Evolutionary conservation across 495 filamentous ascomycete species (phyloP).

Genomic region (Podospora anserina): DNA sequence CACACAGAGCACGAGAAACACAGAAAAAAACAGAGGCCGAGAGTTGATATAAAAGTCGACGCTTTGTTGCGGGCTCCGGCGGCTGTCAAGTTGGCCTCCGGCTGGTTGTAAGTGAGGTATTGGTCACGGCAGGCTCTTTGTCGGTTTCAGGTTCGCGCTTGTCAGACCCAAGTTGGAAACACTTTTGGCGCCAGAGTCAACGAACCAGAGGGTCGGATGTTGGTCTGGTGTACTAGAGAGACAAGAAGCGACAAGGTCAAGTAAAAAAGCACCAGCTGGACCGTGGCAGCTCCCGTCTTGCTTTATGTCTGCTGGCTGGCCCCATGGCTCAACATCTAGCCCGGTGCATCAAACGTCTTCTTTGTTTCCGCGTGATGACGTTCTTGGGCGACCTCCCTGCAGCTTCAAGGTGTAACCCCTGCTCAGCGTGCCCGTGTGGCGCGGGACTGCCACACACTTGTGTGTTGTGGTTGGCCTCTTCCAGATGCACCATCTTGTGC

Average conservation of each 20-base stretch:
- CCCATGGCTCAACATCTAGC: slow-evolving; percentile 16
- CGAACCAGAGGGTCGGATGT: slow-evolving; percentile 5
- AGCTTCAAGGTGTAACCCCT: slow-evolving; percentile 4
- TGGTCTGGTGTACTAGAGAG: background rate
- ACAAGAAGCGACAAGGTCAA: slow-evolving; percentile 6
- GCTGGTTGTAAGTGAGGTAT: slow-evolving; percentile 11
- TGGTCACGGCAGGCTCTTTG: slow-evolving; percentile 16
- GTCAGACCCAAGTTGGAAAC: slow-evolving; percentile 18
- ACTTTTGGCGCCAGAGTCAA: slow-evolving; percentile 18
- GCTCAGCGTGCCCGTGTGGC: background rate
- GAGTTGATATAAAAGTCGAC: slow-evolving; percentile 15
- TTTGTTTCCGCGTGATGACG: slow-evolving; percentile 17
- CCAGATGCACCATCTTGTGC: slow-evolving; percentile 7
- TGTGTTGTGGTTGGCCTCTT: background rate
- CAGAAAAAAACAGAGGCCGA: background rate
- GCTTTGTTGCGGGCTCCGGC: slow-evolving; percentile 13
- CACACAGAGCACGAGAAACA: background rate
- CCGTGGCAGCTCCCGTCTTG: slow-evolving; percentile 5
- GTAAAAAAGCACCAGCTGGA: background rate
- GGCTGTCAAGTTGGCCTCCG: slow-evolving; percentile 19
- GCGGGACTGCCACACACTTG: background rate
- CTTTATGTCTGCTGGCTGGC: slow-evolving; percentile 16
- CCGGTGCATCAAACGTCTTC: slow-evolving; percentile 6
- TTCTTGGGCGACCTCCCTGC: slow-evolving; percentile 8
- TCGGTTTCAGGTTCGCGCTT: slow-evolving; percentile 29